Base-by-base conservation (phyloP, 2,329 filamentous ascomycete genomes). In the Helotiales sp. region DNA sequence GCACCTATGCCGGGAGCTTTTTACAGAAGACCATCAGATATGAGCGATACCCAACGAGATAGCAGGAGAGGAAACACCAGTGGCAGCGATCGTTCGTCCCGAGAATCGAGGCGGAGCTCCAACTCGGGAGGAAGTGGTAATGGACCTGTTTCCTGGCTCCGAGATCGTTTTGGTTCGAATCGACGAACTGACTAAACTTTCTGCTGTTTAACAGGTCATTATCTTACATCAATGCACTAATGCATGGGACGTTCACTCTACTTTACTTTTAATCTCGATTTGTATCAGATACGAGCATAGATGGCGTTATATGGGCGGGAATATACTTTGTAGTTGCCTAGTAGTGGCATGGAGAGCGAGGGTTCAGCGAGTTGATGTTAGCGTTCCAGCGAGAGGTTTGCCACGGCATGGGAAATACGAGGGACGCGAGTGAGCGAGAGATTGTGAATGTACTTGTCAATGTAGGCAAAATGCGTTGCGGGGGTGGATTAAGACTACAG, bases 51-150 rank as follows among this genome's bases (percentile, higher is more conserved):
- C 6, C 49, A 56, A 15, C 40, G 59, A 33, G 58, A 64, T 25
- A 60, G 57, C 24, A 57, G 59, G 17, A 63, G 64, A 57, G 60
- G 47, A 29, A 55, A 66, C n/a, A 65, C 65, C 12, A 67, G 67
- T 46, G 62, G 59, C 15, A 68, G 67, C 58, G 67, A 69, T 34
- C 53, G 60, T 30, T 64, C 63, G 25, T 42, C 40, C 3, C 31
- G 61, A 31, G 58, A 60, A 24, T 65, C 66, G 9, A 47, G 61
- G 47, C 36, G 66, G 24, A 65, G 64, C 52, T 67, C 64, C 12
- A 46, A 59, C n/a, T 61, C 63, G 22, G 49, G 55, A 27, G 36
- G 38, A 24, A 49, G 57, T 48, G 52, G 59, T 6, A 48, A 55
- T 48, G 40, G 57, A 33, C 25, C 29, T 31, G 25, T 33, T 29